These are phyloP conservation scores for Fusarium metavorans DNA, from an alignment of 2,329 filamentous ascomycete species.

Conservation along the genomic window DNA sequence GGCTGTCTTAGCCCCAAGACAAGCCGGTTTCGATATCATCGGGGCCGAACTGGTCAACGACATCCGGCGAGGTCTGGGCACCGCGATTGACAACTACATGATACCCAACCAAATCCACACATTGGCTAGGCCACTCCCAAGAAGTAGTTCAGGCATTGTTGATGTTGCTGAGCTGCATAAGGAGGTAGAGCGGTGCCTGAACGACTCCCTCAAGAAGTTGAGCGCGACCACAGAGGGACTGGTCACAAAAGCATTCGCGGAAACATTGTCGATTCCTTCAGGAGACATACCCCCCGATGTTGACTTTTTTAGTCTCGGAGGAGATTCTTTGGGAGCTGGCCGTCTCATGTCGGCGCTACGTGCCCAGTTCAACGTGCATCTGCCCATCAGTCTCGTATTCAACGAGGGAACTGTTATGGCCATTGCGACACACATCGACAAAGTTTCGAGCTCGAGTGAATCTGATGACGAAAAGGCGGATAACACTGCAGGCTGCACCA, in stretches of 20 bases:
- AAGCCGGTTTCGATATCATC: neutral
- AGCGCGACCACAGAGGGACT: conserved; percentile 49
- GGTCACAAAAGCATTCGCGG: conserved; percentile 59
- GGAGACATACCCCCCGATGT: conserved; percentile 54
- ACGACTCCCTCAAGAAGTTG: conserved; percentile 39
- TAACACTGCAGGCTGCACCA: conserved; percentile 50
- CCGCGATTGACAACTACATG: conserved; percentile 49
- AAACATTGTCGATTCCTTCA: conserved; percentile 55
- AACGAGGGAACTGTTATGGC: conserved; percentile 58
- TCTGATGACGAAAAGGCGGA: conserved; percentile 5
- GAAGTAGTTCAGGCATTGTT: conserved; percentile 46
- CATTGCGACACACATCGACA: conserved; percentile 55
- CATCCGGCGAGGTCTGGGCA: conserved; percentile 29
- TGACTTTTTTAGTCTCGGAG: conserved; percentile 66
- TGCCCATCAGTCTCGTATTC: conserved; percentile 66
- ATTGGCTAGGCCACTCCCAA: conserved; percentile 51
- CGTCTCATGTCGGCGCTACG: conserved; percentile 63
- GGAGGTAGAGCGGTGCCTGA: conserved; percentile 43
- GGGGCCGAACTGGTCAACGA: conserved; percentile 12
- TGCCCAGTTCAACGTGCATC: conserved; percentile 59
- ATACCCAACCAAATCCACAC: conserved; percentile 53
- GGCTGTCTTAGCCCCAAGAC: conserved; percentile 40
- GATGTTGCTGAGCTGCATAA: conserved; percentile 52
- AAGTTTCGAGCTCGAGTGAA: conserved; percentile 28
- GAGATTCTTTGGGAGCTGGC: conserved; percentile 66